Conservation (phyloP, 2,329 filamentous ascomycete genomes). For the Clonostachys byssicola region DNA sequence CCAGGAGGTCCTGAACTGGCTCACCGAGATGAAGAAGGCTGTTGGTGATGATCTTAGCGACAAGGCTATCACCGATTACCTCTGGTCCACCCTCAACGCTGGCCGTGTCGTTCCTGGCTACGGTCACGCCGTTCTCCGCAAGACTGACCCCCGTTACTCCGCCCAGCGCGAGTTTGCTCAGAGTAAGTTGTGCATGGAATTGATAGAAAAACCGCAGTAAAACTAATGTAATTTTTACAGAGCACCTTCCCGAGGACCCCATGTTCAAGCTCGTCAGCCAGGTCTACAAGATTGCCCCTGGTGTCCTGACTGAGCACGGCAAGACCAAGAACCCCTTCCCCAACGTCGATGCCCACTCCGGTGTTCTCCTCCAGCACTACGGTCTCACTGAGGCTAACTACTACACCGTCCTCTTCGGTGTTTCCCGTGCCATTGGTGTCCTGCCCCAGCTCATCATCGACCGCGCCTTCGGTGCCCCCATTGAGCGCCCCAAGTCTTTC, state of each 20-base stretch:
- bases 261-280: conserved; percentile 99
- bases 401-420: conserved; percentile 99
- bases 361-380: conserved; percentile 99
- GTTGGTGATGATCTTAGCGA: conserved; percentile 95
- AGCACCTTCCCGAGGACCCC: conserved; percentile 92
- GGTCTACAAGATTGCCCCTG: conserved; percentile 99
- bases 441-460: conserved; percentile 99
- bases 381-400: conserved; percentile 98
- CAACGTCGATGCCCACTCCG: conserved; percentile 98
- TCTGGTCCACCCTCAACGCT: conserved; percentile 93
- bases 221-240: conserved; percentile 23
- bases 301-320: conserved; percentile 97
- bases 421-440: conserved; percentile 95
- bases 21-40: conserved; percentile 96
- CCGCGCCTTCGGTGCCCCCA: conserved; percentile 92
- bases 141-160: conserved; percentile 98
- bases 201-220: not conserved
- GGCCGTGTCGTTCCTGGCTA: conserved; percentile 98
- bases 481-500: conserved; percentile 99
- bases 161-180: conserved; percentile 97
- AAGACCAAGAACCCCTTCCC: conserved; percentile 99
- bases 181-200: conserved; percentile 19
- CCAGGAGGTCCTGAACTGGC: conserved; percentile 99
- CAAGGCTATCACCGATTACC: conserved; percentile 95
- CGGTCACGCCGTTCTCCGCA: conserved; percentile 97